Conservation (phyloP, 2,329 filamentous ascomycete genomes). For the Pestalotiopsis sp. region DNA sequence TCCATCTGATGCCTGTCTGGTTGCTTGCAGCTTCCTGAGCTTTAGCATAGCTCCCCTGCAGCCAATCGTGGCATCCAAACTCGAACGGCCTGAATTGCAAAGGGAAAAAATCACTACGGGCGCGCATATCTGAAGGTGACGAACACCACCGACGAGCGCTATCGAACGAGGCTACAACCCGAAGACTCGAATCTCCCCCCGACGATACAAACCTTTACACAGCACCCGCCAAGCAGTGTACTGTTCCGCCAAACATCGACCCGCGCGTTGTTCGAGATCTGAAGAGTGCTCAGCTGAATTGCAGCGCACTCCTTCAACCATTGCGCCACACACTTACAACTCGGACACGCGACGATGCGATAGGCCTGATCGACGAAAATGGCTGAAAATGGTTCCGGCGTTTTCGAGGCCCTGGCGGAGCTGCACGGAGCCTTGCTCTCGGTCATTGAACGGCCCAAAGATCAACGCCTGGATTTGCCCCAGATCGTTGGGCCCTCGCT, state of each 20-base stretch:
- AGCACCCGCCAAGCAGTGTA: neutral
- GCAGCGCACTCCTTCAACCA: neutral
- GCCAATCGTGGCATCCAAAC: neutral
- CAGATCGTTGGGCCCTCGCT: conserved; percentile 49
- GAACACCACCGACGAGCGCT: neutral
- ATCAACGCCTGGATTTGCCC: conserved; percentile 65
- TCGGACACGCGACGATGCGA: conserved; percentile 41
- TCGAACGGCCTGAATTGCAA: neutral
- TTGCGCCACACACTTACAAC: neutral
- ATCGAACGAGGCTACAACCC: neutral
- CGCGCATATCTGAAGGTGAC: neutral
- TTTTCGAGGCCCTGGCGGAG: conserved; percentile 76
- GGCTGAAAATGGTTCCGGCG: conserved; percentile 72
- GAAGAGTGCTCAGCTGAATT: neutral
- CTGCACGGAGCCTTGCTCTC: conserved; percentile 84
- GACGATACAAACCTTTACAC: neutral
- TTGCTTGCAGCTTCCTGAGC: neutral
- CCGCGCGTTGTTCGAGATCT: neutral
- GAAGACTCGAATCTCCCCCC: neutral
- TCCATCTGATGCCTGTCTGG: neutral
- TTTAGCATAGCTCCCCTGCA: conserved; percentile 2
- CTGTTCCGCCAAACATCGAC: neutral
- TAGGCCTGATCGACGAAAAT: conserved; percentile 53
- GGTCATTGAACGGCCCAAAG: conserved; percentile 67
- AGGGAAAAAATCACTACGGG: neutral